Conservation (phyloP, 768 basidiomycete genomes). For the Coprinopsis strossmayeri region DNA sequence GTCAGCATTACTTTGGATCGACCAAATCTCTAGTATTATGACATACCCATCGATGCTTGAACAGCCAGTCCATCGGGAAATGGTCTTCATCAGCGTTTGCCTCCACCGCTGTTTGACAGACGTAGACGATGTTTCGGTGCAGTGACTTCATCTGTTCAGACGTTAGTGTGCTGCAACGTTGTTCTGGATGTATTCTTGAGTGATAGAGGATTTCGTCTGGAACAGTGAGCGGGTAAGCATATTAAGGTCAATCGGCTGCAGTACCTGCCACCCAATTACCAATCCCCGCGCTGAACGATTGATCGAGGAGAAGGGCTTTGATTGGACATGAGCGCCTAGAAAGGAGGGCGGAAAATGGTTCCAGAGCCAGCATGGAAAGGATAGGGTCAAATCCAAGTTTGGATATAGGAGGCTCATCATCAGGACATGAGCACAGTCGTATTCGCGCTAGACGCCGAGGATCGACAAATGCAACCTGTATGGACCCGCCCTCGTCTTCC, state of each 20-base stretch:
- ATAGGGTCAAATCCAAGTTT: slow-evolving; percentile 74
- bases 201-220: slow-evolving; percentile 72
- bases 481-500: slow-evolving; percentile 22
- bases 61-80: slow-evolving; percentile 66
- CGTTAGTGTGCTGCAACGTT: slow-evolving; percentile 50
- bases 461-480: slow-evolving; percentile 65
- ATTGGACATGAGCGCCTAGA: slow-evolving; percentile 56
- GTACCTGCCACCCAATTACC: slow-evolving; percentile 80
- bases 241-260: neutral
- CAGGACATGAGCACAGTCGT: slow-evolving; percentile 52
- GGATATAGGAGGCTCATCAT: slow-evolving; percentile 62
- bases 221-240: neutral
- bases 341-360: slow-evolving; percentile 42
- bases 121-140: slow-evolving; percentile 44
- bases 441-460: slow-evolving; percentile 66
- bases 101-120: slow-evolving; percentile 56
- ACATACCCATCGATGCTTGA: slow-evolving; percentile 61
- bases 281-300: slow-evolving; percentile 75
- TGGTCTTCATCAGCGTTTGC: slow-evolving; percentile 63
- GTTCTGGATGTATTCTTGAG: slow-evolving; percentile 65
- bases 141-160: slow-evolving; percentile 42
- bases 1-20: neutral
- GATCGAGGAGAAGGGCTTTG: slow-evolving; percentile 72
- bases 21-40: neutral
- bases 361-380: slow-evolving; percentile 54